A percentile compares a stretch with the other conserved stretches of the same genome.
These are phyloP conservation scores for Taxillus chinensis DNA, from an alignment of 164 flowering plant species.

Conservation along the genomic window DNA sequence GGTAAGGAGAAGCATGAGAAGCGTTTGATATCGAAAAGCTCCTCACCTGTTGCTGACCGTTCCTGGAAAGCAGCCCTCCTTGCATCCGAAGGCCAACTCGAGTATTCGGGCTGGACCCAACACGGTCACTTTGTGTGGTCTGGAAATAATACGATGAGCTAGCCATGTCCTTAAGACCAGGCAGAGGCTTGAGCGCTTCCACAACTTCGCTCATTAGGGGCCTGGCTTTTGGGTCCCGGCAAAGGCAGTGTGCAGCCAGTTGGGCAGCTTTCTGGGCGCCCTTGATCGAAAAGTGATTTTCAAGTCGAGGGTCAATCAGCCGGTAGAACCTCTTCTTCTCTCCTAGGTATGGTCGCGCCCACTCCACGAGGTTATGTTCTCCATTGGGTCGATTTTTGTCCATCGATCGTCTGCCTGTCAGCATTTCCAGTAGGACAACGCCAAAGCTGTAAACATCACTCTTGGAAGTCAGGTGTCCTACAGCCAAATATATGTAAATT, in stretches of 20 bases:
- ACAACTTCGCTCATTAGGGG: constrained; percentile 3
- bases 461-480: background rate
- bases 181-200: constrained; percentile 1
- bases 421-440: constrained; percentile 1
- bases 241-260: background rate
- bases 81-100: background rate
- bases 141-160: constrained; percentile 1
- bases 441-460: constrained; percentile 5
- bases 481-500: background rate
- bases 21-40: background rate
- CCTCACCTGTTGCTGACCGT: background rate
- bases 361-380: constrained; percentile 3
- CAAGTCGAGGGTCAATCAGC: constrained; percentile 2
- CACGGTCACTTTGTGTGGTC: background rate
- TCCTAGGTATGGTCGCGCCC: background rate
- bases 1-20: background rate
- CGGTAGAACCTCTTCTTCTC: constrained; percentile 2
- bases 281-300: background rate
- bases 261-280: constrained; percentile 4
- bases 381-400: constrained; percentile 4
- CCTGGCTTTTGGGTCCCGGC: constrained; percentile 4
- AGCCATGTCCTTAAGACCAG: constrained; percentile 2
- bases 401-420: constrained; percentile 4
- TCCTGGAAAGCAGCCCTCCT: background rate
- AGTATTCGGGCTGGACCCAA: background rate